These are phyloP conservation scores for Cadophora malorum DNA, from an alignment of 2,329 filamentous ascomycete species.

Conservation along the genomic window DNA sequence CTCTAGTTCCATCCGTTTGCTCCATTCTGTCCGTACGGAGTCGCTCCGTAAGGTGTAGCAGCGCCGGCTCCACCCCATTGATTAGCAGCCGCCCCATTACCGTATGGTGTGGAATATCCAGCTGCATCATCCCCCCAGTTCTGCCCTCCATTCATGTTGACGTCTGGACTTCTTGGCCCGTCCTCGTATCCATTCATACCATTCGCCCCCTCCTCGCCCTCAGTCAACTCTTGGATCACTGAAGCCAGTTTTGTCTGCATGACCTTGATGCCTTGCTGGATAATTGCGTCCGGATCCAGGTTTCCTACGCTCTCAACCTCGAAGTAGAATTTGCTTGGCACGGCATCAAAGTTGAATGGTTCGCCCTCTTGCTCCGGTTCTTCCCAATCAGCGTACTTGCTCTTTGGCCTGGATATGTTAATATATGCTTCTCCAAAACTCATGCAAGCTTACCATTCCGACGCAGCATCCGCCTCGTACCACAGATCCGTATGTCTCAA, in stretches of 20 bases:
- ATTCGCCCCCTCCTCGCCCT: constrained; percentile 59
- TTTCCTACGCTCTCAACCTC: constrained; percentile 90
- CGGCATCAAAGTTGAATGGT: constrained; percentile 88
- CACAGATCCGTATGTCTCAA: constrained; percentile 90
- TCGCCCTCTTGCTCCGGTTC: constrained; percentile 82
- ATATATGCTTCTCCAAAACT: constrained; percentile 6
- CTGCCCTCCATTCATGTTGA: constrained; percentile 57
- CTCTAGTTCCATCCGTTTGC: constrained; percentile 40
- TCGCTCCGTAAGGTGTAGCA: constrained; percentile 64
- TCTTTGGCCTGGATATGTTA: constrained; percentile 70
- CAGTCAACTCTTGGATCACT: constrained; percentile 72
- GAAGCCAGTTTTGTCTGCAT: constrained; percentile 89
- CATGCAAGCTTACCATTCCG: constrained; percentile 75
- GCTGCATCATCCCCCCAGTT: constrained; percentile 58
- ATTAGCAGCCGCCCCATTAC: constrained; percentile 61
- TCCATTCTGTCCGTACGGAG: constrained; percentile 61
- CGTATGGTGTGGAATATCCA: constrained; percentile 75
- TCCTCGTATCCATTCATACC: constrained; percentile 56
- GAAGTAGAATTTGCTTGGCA: constrained; percentile 86
- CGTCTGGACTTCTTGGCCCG: constrained; percentile 69
- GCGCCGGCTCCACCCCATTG: constrained; percentile 64
- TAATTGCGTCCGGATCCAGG: constrained; percentile 87
- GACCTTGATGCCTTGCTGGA: constrained; percentile 86
- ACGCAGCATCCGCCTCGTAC: constrained; percentile 84
- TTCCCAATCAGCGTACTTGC: constrained; percentile 80